Evolutionary conservation across 1,284 basidiomycete genomes (phyloP), one percentile per base, ranked within the genome.

Genomic region (Ceratobasidium sp.): DNA sequence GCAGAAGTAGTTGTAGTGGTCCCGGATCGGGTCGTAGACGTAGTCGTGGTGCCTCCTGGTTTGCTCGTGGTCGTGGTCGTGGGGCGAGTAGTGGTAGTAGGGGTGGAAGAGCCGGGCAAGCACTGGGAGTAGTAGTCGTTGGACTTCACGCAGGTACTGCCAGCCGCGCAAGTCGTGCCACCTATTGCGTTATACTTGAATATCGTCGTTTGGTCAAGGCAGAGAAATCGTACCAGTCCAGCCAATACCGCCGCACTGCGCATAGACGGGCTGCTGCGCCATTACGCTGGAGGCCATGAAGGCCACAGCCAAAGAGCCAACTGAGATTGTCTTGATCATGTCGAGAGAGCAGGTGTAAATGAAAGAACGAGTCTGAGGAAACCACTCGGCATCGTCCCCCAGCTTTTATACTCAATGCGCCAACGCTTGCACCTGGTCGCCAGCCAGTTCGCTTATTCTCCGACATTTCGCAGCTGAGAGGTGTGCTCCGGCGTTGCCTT

Each of bases 71-170:
- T 58, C 5, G 64, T 71, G 42, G 66, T 64, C 37, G 73, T 75
- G 37, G 33, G 56, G 42, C 56, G 28, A 20, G 35, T 49, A 53
- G 65, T 47, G 6, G 65, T 23, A 37, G 65, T 73, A n/a, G 39
- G 42, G 10, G 77, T 28, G 23, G 73, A 39, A 58, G 74, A 51
- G 31, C 83, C 87, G 77, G 81, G 88, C 87, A 89, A 79, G 86
- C 89, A 90, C 81, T 90, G 89, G 47, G 83, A 89, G 82, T 90
- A 90, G 81, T 86, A 90, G 61, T 85, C 84, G 80, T 89, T 89
- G 26, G 81, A 77, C 65, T 81, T 81, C 13, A 82, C 82, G 82
- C 89, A 90, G 37, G 79, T 79, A 1, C 42, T 26, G 47, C 64
- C 65, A 23, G 47, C 60, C 31, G 39, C 66, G 69, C 73, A 76